A percentile compares a stretch with the other conserved stretches of the same genome.
Evolutionary conservation across 257 asterid species (phyloP).

Genomic region (Solanum medicagineum): DNA sequence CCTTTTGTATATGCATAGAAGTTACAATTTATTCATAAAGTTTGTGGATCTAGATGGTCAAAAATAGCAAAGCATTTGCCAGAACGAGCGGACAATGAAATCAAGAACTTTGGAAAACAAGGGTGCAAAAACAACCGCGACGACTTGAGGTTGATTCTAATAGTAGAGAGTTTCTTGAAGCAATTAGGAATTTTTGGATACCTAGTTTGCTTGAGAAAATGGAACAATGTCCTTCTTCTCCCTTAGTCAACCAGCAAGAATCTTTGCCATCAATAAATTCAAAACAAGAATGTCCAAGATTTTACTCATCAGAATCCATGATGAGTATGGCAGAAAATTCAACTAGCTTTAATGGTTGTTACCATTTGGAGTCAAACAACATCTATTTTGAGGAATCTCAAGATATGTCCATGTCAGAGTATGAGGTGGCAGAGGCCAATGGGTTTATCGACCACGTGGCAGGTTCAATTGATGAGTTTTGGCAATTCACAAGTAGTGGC

Average conservation of each 20-base stretch:
- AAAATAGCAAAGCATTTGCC: conserved; percentile 63
- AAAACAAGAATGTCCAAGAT: background rate
- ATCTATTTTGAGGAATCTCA: background rate
- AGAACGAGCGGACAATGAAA: conserved; percentile 72
- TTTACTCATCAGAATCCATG: background rate
- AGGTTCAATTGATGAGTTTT: conserved; percentile 30
- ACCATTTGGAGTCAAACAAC: conserved; percentile 13
- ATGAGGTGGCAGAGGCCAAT: conserved; percentile 31
- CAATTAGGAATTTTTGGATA: conserved; percentile 52
- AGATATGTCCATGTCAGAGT: conserved; percentile 7
- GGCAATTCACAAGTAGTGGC: conserved; percentile 22
- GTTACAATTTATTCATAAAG: background rate
- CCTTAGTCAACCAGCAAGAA: background rate
- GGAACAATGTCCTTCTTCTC: conserved; percentile 27
- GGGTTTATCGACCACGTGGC: conserved; percentile 32
- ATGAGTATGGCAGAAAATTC: background rate
- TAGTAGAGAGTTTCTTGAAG: conserved; percentile 53
- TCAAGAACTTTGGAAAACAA: conserved; percentile 80
- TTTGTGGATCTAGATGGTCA: conserved; percentile 46
- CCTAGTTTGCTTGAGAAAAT: conserved; percentile 51
- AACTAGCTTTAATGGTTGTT: background rate
- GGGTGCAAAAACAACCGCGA: conserved; percentile 75
- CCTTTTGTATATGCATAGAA: no score
- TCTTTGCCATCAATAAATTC: background rate
- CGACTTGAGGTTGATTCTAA: conserved; percentile 62